Evolutionary conservation across 2,329 filamentous ascomycete species (phyloP).

Genomic region (Phaeosphaeria sp.): DNA sequence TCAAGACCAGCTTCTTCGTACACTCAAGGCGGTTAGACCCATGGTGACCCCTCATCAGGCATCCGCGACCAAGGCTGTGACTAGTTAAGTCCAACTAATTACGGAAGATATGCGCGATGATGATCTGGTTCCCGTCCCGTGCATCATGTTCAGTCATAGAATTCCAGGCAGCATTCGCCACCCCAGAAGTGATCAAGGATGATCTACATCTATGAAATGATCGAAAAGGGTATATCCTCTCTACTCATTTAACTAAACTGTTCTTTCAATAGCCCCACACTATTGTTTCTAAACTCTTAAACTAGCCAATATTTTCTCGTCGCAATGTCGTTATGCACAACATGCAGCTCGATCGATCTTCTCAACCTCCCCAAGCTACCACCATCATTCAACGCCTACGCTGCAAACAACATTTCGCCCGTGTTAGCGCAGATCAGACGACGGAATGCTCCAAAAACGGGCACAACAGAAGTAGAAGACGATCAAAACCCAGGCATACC

Average conservation of each 20-base stretch:
- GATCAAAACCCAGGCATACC: neutral
- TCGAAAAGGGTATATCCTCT: neutral
- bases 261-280: too few species aligned
- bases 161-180: neutral
- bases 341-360: neutral
- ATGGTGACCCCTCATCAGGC: neutral
- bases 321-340: neutral
- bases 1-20: neutral
- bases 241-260: neutral
- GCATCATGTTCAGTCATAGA: neutral
- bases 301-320: neutral
- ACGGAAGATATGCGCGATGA: too few species aligned
- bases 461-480: neutral
- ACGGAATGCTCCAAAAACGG: neutral
- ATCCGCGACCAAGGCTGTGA: neutral
- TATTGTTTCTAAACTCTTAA: too few species aligned
- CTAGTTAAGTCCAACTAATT: too few species aligned
- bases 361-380: neutral
- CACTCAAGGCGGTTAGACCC: neutral
- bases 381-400: neutral
- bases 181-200: neutral
- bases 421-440: neutral
- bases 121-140: too few species aligned
- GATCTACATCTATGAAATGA: neutral
- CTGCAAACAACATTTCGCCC: neutral